A percentile compares a stretch with the other conserved stretches of the same genome.
These are phyloP conservation scores for Candida sonorensis DNA, from an alignment of 805 yeast species.

Conservation along the genomic window DNA sequence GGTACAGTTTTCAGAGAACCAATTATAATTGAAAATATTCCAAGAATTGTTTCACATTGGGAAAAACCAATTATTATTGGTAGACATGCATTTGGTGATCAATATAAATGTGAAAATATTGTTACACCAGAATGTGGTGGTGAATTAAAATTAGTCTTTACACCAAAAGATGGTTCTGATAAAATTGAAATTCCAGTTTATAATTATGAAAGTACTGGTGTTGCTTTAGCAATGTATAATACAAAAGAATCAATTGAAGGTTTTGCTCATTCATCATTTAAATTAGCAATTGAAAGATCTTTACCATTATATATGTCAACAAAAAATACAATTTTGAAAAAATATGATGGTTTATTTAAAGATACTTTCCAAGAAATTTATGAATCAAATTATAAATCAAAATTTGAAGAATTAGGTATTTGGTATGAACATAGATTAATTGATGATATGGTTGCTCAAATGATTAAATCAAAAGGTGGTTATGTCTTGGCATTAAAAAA, in stretches of 20 bases:
- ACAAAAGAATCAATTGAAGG: constrained; percentile 72
- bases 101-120: constrained; percentile 74
- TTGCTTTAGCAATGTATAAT: constrained; percentile 78
- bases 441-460: constrained; percentile 86
- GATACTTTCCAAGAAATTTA: constrained; percentile 69
- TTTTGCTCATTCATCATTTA: constrained; percentile 76
- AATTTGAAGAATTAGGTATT: constrained; percentile 55
- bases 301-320: constrained; percentile 66
- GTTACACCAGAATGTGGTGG: constrained; percentile 58
- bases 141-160: constrained; percentile 56
- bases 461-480: constrained; percentile 81
- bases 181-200: constrained; percentile 45
- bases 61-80: constrained; percentile 78
- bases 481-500: constrained; percentile 75
- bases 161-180: constrained; percentile 52
- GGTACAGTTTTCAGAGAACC: constrained; percentile 86
- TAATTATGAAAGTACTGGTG: constrained; percentile 62
- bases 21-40: constrained; percentile 65
- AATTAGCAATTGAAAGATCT: constrained; percentile 58
- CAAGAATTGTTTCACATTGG: constrained; percentile 75
- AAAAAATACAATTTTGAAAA: constrained; percentile 75
- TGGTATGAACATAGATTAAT: constrained; percentile 77
- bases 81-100: constrained; percentile 83
- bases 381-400: constrained; percentile 46
- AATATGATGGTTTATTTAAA: constrained; percentile 77